A percentile compares a stretch with the other conserved stretches of the same genome.
These are phyloP conservation scores for Fraxinus albicans DNA, from an alignment of 305 asterid genomes.

Conservation along the genomic window DNA sequence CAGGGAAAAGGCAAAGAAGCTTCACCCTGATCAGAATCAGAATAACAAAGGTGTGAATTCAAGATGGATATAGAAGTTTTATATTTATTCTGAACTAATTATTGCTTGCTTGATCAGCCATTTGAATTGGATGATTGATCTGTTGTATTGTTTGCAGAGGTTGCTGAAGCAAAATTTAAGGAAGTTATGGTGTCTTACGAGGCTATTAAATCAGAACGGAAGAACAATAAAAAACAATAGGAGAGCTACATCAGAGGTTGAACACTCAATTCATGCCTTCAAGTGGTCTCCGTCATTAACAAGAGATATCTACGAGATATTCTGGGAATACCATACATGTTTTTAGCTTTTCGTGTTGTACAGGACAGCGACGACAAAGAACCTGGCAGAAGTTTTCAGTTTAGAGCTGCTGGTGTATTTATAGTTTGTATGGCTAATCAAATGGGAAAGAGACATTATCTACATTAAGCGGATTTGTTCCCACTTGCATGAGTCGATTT, in stretches of 20 bases:
- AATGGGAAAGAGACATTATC: neutral
- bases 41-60: constrained; percentile 61
- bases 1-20: constrained; percentile 82
- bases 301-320: too few relatives aligned
- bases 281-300: too few relatives aligned
- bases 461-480: neutral
- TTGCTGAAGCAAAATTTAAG: constrained; percentile 79
- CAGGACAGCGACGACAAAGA: neutral
- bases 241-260: neutral
- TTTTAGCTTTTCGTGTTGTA: neutral
- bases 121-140: neutral
- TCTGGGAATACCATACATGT: neutral
- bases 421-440: neutral
- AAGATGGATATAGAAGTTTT: neutral
- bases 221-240: constrained; percentile 25
- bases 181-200: constrained; percentile 90
- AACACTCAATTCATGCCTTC: neutral
- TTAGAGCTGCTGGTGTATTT: neutral
- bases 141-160: constrained; percentile 40
- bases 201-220: constrained; percentile 77
- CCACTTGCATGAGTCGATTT: neutral
- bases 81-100: neutral
- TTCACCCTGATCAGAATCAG: constrained; percentile 96
- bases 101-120: constrained; percentile 1
- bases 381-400: neutral